Percentiles rank a stretch among this genome's conserved stretches.
These are phyloP conservation scores for Zygoascus bituminiphila DNA, from an alignment of 805 yeast genomes.

Conservation along the genomic window DNA sequence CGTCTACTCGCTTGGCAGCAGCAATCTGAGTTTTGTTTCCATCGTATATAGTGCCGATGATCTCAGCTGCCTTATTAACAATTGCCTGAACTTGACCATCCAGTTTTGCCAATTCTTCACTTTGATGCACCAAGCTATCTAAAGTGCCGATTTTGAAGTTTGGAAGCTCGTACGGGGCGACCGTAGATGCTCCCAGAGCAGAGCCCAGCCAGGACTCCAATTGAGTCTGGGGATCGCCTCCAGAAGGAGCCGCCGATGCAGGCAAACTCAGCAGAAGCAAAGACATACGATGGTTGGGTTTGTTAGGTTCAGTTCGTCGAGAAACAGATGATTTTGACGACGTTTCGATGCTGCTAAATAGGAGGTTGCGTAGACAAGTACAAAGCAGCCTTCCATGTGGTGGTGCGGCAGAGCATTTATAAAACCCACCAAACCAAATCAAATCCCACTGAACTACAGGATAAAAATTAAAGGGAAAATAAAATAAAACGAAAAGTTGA, in stretches of 20 bases:
- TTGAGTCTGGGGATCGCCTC: constrained; percentile 32
- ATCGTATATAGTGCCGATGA: constrained; percentile 45
- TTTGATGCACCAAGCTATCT: constrained; percentile 81
- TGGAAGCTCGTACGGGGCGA: constrained; percentile 58
- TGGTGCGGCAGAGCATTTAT: too few relatives aligned
- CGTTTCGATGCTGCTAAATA: background rate
- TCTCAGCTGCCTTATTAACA: constrained; percentile 68
- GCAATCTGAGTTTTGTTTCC: constrained; percentile 35
- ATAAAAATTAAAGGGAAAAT: too few relatives aligned
- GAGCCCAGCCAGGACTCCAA: constrained; percentile 28
- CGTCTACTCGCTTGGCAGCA: constrained; percentile 45
- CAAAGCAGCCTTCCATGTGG: background rate
- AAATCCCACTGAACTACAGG: background rate
- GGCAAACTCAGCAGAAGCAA: constrained; percentile 45
- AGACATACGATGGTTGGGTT: background rate
- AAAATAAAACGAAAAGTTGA: background rate
- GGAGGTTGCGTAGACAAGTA: background rate
- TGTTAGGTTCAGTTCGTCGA: too few relatives aligned
- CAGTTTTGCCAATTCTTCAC: constrained; percentile 77
- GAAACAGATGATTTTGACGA: background rate
- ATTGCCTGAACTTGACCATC: constrained; percentile 71
- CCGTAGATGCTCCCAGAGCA: constrained; percentile 37
- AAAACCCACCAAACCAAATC: background rate
- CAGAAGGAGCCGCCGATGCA: constrained; percentile 32
- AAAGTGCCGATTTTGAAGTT: constrained; percentile 89